Base-by-base conservation (phyloP, 2,329 filamentous ascomycete genomes). In the Fusarium humuli region DNA sequence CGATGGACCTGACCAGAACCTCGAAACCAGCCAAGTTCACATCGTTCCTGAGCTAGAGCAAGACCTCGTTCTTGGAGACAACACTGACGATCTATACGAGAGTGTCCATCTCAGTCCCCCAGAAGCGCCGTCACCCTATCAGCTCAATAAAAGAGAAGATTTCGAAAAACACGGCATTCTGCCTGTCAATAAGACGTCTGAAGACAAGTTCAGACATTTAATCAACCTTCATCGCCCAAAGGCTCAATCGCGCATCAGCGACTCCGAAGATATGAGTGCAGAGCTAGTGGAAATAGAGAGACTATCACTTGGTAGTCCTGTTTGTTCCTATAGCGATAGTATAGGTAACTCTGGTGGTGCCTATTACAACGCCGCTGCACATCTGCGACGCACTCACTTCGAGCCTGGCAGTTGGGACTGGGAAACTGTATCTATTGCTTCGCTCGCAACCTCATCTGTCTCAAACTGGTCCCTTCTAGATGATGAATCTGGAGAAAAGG, bases 61-160 rank as follows among this genome's bases (percentile, higher is more conserved):
- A 6, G 64, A 67, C 11, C 48, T 67, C n/a, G 22, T 67, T 18
- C 56, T 67, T 6, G 62, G 64, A 14, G 29, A 50, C n/a, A 37
- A 46, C 8, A 50, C 48, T 1, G 27, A 67, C 7, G 56, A 67
- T 16, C 23, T 67, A 3, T 50, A 34, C 11, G 30, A 52, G 29
- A 67, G 64, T 23, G 27, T 67, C 25, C 56, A 49, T 10, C 27
- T 66, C 20, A 29, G 25, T 27, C 30, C 20, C 14, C 48, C 63
- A 25, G 34, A 42, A 34, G 27, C n/a, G 8, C 18, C n/a, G 16
- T 14, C 8, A 3, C 14, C n/a, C 25, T 20, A 4, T 22, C 60
- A 49, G 22, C 18, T 49, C 14, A 25, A 29, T 6, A 45, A 44
- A 20, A 29, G 5, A 12, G 23, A 44, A 22, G 11, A 57, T 18